phyloP scores from a whole-genome alignment of 306 rosid species.

The Vigna nakashimae region DNA sequence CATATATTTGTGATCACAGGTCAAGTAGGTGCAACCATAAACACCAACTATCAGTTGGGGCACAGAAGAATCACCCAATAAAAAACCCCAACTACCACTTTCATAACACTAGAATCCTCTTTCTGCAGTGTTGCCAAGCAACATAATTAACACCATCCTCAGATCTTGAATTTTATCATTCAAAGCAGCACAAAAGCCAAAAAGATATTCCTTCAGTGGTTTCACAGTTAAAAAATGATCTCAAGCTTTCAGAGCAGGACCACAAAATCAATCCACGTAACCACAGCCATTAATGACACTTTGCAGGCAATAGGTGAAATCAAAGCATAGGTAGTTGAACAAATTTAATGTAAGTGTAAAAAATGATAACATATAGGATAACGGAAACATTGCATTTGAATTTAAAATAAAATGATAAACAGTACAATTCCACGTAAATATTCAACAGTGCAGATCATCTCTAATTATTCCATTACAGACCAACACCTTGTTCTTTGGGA shows the following conservation, averaged over 20 bases:
- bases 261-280: neutral
- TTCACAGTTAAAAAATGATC: neutral
- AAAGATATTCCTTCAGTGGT: neutral
- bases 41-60: neutral
- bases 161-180: neutral
- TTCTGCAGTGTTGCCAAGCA: constrained; percentile 1
- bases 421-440: constrained; percentile 35
- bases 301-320: neutral
- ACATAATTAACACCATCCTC: constrained; percentile 4
- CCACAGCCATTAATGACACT: neutral
- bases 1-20: neutral
- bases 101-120: neutral
- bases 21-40: neutral
- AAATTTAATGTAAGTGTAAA: neutral
- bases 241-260: neutral
- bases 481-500: constrained; percentile 17
- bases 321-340: neutral
- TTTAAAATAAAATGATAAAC: constrained; percentile 31
- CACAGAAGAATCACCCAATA: constrained; percentile 7
- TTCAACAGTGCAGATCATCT: constrained; percentile 39
- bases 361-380: neutral
- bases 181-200: constrained; percentile 3
- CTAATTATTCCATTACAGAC: constrained; percentile 37
- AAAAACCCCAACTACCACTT: constrained; percentile 38
- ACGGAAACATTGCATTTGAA: constrained; percentile 27